Conservation (phyloP, 73 alveolate genomes). For the Paramecium caudatum region DNA sequence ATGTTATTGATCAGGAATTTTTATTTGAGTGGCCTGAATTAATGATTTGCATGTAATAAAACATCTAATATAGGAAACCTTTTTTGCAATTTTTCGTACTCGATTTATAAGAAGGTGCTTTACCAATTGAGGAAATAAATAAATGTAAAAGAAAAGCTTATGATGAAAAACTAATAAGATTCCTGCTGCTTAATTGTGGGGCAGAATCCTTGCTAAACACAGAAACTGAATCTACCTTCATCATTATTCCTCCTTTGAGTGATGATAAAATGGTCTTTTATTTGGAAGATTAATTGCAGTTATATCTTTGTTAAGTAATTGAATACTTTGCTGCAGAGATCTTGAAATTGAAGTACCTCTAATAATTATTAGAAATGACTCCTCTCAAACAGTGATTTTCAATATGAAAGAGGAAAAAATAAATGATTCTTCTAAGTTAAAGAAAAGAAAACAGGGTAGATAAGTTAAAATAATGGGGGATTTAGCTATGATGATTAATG, state of each 20-base stretch:
- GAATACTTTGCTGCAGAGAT: constrained; percentile 63
- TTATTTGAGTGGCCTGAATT: constrained; percentile 57
- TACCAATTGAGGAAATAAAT: constrained; percentile 16
- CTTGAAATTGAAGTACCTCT: constrained; percentile 13
- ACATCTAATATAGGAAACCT: constrained; percentile 13
- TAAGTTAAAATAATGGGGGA: constrained; percentile 55
- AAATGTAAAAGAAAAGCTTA: constrained; percentile 26
- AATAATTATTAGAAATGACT: constrained; percentile 4
- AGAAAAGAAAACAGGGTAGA: constrained; percentile 59
- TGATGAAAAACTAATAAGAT: constrained; percentile 51
- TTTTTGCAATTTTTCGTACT: constrained; percentile 17
- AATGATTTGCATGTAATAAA: background rate
- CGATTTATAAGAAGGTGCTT: background rate
- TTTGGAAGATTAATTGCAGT: constrained; percentile 32
- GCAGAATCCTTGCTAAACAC: background rate
- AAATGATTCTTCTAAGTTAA: constrained; percentile 20
- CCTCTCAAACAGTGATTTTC: background rate
- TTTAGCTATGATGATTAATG: constrained; percentile 15
- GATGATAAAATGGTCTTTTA: constrained; percentile 65
- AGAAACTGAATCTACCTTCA: background rate
- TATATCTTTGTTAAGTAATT: constrained; percentile 18
- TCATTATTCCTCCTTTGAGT: constrained; percentile 39
- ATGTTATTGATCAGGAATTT: constrained; percentile 22
- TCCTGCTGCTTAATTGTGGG: constrained; percentile 9
- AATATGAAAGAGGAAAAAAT: constrained; percentile 56